Base-by-base conservation (phyloP, 495 filamentous ascomycete genomes). In the Coniosporium apollinis region DNA sequence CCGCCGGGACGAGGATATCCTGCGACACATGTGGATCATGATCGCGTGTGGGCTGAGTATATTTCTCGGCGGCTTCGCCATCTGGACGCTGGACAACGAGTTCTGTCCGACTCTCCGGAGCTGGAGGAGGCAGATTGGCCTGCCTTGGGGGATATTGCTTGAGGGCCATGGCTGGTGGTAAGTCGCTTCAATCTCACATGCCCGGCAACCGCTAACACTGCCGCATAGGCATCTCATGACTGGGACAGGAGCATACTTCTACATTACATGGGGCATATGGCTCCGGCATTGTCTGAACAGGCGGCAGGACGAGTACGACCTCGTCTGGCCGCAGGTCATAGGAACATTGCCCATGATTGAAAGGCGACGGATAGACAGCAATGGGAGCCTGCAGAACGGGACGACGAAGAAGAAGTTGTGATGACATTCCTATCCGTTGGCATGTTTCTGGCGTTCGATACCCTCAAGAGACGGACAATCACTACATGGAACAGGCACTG, bases 111-210 rank as follows among this genome's bases (percentile, higher is more conserved):
- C 59, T n/a, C 58, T 94, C 34, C 67, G 76, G 7, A 45, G 37
- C 9, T 84, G 77, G 72, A 71, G 86, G 42, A 72, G 75, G 36
- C 52, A 68, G 33, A 56, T 94, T 24, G 76, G 78, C 15, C 59
- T 96, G 28, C 89, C 89, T 0, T 97, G 89, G 89, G 82, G 87
- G 1, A 67, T 91, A 6, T 37, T 94, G 8, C 59, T 94, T 2
- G 89, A 96, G 56, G 87, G 84, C 0, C 89, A 97, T 62, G 89
- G 84, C 8, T 96, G 89, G 89, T 97, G 89, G 87, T 89, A 76
- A 59, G 71, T 67, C 24, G 53, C 54, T 11, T 49, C 18, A 26
- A 29, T 15, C 53, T 51, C 22, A 43, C 30, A 0, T 19, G 20
- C 15, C 14, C 33, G 14, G 20, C 44, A 47, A 39, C 45, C 22